These are phyloP conservation scores for Acacia concinna DNA, from an alignment of 331 rosid species.

Conservation along the genomic window DNA sequence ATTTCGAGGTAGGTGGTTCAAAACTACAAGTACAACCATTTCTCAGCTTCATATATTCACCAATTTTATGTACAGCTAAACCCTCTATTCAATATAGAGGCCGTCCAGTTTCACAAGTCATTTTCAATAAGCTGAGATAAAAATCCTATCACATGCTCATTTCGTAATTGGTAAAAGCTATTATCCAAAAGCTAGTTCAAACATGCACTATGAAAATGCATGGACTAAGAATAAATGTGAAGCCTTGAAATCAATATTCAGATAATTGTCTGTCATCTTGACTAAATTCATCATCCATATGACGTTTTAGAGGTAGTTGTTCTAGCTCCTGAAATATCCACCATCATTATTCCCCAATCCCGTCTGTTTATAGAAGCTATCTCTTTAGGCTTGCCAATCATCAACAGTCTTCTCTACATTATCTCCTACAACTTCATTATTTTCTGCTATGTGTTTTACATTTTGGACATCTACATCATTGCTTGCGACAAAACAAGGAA, in stretches of 20 bases:
- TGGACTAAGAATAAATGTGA: neutral
- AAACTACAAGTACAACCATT: neutral
- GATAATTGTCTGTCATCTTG: neutral
- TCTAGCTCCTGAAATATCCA: slow-evolving; percentile 40
- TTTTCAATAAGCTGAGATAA: too few relatives aligned
- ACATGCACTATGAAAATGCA: neutral
- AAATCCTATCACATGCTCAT: too few relatives aligned
- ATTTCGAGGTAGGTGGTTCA: neutral
- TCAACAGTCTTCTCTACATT: slow-evolving; percentile 48
- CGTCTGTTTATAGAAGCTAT: slow-evolving; percentile 51
- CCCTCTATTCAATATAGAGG: neutral
- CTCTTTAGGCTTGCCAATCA: slow-evolving; percentile 65
- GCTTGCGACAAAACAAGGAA: slow-evolving; percentile 41
- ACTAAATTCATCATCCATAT: slow-evolving; percentile 13
- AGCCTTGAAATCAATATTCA: neutral
- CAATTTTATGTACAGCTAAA: neutral
- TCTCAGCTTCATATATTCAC: neutral
- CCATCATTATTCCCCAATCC: slow-evolving; percentile 40
- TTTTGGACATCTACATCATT: slow-evolving; percentile 48
- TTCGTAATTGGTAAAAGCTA: too few relatives aligned
- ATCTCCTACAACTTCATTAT: slow-evolving; percentile 52
- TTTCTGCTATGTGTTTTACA: slow-evolving; percentile 57
- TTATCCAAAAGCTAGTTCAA: too few relatives aligned
- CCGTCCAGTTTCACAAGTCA: too few relatives aligned
- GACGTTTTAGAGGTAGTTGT: slow-evolving; percentile 35